A percentile compares a stretch with the other conserved stretches of the same genome.
These are phyloP conservation scores for Vaucheria bursata DNA, from an alignment of 352 stramenopile genomes.

Conservation along the genomic window DNA sequence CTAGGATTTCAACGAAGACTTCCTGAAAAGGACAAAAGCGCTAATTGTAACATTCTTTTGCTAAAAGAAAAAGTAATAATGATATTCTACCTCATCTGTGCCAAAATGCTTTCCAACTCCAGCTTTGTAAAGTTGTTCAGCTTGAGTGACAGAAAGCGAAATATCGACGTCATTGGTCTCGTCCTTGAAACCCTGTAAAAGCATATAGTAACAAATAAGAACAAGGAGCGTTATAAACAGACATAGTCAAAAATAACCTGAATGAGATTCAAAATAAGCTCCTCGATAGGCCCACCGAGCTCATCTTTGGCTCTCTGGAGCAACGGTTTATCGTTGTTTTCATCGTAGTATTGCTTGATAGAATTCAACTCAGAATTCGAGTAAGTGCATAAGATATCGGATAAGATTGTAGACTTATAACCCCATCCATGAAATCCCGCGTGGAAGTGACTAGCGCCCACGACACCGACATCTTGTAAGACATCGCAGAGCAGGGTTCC, in stretches of 20 bases:
- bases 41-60: too few species aligned
- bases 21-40: too few species aligned
- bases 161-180: conserved; percentile 23
- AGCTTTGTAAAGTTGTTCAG: conserved; percentile 32
- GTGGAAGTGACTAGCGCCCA: conserved; percentile 19
- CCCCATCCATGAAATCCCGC: conserved; percentile 10
- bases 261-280: conserved; percentile 13
- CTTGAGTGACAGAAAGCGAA: conserved; percentile 18
- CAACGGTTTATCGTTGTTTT: conserved; percentile 35
- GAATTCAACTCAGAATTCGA: conserved; percentile 24
- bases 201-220: neutral
- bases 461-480: conserved; percentile 17
- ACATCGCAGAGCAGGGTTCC: conserved; percentile 35
- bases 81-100: conserved; percentile 37
- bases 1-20: conserved; percentile 29
- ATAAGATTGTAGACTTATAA: conserved; percentile 20
- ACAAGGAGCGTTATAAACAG: neutral
- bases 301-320: conserved; percentile 29
- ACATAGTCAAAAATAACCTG: neutral
- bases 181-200: conserved; percentile 29
- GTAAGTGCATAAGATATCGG: conserved; percentile 32
- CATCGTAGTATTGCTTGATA: conserved; percentile 37
- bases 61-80: too few species aligned
- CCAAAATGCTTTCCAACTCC: conserved; percentile 37
- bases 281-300: conserved; percentile 23